These are phyloP conservation scores for Neurospora tetrasperma DNA, from an alignment of 495 filamentous ascomycete species.

Conservation along the genomic window DNA sequence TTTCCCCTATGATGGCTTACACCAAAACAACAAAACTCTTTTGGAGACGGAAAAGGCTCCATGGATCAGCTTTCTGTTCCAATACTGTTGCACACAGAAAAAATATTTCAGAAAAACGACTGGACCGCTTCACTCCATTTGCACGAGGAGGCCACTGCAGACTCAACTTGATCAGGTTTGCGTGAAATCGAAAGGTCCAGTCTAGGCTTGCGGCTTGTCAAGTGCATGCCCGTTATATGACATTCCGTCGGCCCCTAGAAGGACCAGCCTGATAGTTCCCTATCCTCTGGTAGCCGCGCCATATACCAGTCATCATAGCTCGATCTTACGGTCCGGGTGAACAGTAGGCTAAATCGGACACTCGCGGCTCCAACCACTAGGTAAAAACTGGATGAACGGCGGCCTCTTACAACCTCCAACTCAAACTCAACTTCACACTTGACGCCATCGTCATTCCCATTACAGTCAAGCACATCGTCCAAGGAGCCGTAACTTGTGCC, in stretches of 20 bases:
- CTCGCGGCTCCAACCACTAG: slow-evolving; percentile 27
- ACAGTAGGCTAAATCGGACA: slow-evolving; percentile 11
- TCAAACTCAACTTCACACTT: slow-evolving; percentile 25
- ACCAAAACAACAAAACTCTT: too few relatives aligned
- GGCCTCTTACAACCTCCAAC: slow-evolving; percentile 28
- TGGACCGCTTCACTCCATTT: neutral
- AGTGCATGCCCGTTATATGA: neutral
- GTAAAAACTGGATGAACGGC: slow-evolving; percentile 19
- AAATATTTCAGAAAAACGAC: too few relatives aligned
- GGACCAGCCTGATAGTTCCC: neutral
- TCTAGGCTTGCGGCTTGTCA: neutral
- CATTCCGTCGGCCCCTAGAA: neutral
- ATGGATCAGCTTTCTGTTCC: too few relatives aligned
- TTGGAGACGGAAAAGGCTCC: too few relatives aligned
- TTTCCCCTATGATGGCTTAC: neutral
- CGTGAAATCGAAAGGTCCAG: neutral
- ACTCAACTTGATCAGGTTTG: neutral
- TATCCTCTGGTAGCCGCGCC: neutral
- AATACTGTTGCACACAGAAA: too few relatives aligned
- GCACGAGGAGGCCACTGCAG: neutral
- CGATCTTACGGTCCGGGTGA: slow-evolving; percentile 10
- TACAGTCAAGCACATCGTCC: slow-evolving; percentile 25
- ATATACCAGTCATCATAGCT: neutral
- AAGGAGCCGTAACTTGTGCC: slow-evolving; percentile 27
- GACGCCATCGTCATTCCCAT: slow-evolving; percentile 31